Percentiles rank a stretch among this genome's conserved stretches.
Conservation (phyloP, 2,329 filamentous ascomycete species). For the Curvularia hawaiiensis region DNA sequence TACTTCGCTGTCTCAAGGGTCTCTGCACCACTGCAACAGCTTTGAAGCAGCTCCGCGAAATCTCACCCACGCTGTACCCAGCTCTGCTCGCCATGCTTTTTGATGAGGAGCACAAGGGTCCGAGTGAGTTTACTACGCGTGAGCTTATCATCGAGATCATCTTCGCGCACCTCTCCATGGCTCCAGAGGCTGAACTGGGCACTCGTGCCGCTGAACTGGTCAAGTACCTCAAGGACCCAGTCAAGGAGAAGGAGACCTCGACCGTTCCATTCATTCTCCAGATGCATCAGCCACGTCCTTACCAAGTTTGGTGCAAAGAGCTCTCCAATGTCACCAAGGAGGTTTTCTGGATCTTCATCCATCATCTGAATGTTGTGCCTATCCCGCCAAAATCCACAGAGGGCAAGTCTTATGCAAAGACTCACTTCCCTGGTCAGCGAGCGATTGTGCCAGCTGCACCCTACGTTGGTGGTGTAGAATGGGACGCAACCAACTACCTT, state of each 20-base stretch:
- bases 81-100: constrained; percentile 88
- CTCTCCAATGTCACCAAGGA: constrained; percentile 93
- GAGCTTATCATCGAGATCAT: constrained; percentile 87
- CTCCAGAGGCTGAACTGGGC: constrained; percentile 61
- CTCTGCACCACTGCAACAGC: constrained; percentile 90
- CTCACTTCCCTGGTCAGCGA: constrained; percentile 82
- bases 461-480: constrained; percentile 96
- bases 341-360: constrained; percentile 98
- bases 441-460: constrained; percentile 92
- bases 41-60: constrained; percentile 77
- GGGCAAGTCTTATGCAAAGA: constrained; percentile 57
- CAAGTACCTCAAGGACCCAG: constrained; percentile 78
- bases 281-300: constrained; percentile 86
- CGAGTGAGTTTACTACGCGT: constrained; percentile 93
- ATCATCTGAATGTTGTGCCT: constrained; percentile 87
- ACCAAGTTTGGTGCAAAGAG: constrained; percentile 93
- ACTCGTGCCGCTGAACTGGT: constrained; percentile 75
- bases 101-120: constrained; percentile 97
- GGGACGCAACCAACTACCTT: constrained; percentile 97
- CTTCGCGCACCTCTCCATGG: constrained; percentile 82
- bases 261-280: constrained; percentile 86
- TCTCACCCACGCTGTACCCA: constrained; percentile 82
- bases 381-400: constrained; percentile 52
- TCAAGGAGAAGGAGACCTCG: constrained; percentile 71
- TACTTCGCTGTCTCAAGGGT: constrained; percentile 89